Evolutionary conservation across 2,329 filamentous ascomycete genomes (phyloP).

Genomic region (Juglanconis juglandina): DNA sequence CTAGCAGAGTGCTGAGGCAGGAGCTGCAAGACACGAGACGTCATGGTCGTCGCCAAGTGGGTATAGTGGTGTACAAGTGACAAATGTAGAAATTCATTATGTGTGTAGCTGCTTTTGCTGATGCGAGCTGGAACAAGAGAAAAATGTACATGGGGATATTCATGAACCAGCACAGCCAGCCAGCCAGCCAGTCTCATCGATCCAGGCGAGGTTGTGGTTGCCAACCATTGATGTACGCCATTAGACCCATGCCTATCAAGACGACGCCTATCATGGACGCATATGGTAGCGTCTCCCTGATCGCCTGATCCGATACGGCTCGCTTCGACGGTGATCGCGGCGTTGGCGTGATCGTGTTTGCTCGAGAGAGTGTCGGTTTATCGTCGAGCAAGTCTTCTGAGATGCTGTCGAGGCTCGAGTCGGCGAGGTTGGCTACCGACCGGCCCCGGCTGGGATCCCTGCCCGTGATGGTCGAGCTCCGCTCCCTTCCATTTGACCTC

Average conservation of each 20-base stretch:
- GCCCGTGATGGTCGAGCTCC: conserved; percentile 19
- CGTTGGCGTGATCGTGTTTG: conserved; percentile 47
- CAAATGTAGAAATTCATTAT: conserved; percentile 6
- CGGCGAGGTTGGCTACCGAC: conserved; percentile 8
- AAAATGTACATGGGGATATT: conserved; percentile 1
- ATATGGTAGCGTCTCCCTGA: conserved; percentile 65
- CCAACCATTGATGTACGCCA: conserved; percentile 86
- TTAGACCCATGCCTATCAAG: conserved; percentile 74
- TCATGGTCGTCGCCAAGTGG: conserved; percentile 3
- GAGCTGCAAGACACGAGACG: conserved; percentile 1
- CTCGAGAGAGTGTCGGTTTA: conserved; percentile 43
- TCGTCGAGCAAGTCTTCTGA: conserved; percentile 29
- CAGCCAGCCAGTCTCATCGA: conserved; percentile 22
- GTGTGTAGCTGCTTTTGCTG: neutral
- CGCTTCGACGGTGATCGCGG: conserved; percentile 37
- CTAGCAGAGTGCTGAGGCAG: neutral
- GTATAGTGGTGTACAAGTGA: conserved; percentile 11
- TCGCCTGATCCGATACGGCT: conserved; percentile 38
- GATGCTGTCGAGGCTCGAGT: conserved; percentile 24
- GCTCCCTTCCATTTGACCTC: conserved; percentile 31
- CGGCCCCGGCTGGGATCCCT: conserved; percentile 20
- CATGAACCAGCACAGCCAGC: neutral
- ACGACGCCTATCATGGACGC: conserved; percentile 81
- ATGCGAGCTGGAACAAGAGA: neutral
- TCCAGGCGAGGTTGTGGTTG: conserved; percentile 46